These are phyloP conservation scores for Komagataella pastoris DNA, from an alignment of 805 yeast species.

Conservation along the genomic window DNA sequence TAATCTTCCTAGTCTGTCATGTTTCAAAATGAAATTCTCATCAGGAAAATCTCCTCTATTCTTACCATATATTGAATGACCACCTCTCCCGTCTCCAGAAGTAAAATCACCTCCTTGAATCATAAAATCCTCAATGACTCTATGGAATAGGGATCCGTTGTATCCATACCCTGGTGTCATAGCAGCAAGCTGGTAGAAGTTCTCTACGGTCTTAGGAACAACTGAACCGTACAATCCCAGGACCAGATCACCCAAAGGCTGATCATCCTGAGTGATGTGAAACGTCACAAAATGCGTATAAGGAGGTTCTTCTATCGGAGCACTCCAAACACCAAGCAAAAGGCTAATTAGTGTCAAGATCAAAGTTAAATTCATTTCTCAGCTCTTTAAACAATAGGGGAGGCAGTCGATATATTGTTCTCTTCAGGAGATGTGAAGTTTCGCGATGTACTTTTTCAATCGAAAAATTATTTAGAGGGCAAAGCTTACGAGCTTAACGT, in stretches of 20 bases:
- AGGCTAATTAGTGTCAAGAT: background rate
- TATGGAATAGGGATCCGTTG: slow-evolving; percentile 53
- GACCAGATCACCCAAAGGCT: slow-evolving; percentile 27
- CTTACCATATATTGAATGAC: slow-evolving; percentile 66
- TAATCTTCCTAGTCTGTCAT: slow-evolving; percentile 31
- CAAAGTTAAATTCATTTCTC: background rate
- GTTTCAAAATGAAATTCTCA: slow-evolving; percentile 46
- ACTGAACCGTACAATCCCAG: slow-evolving; percentile 55
- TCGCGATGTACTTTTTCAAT: background rate
- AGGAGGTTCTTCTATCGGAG: slow-evolving; percentile 26
- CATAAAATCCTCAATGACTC: slow-evolving; percentile 62
- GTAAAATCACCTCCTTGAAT: slow-evolving; percentile 85
- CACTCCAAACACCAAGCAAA: background rate
- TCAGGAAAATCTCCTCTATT: slow-evolving; percentile 41
- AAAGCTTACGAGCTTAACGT: background rate
- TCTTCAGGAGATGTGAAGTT: too few species aligned
- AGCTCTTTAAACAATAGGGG: background rate
- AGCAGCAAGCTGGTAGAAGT: slow-evolving; percentile 38
- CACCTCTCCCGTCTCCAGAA: slow-evolving; percentile 55
- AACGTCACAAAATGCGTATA: slow-evolving; percentile 32
- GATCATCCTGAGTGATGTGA: slow-evolving; percentile 20
- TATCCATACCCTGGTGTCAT: slow-evolving; percentile 27
- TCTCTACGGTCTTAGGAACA: slow-evolving; percentile 49
- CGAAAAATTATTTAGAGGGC: background rate
- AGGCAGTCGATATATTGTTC: background rate